Percentiles rank a stretch among this genome's conserved stretches.
Evolutionary conservation across 2,329 filamentous ascomycete species (phyloP).

Genomic region (Nannizziopsis arthrosporioides): DNA sequence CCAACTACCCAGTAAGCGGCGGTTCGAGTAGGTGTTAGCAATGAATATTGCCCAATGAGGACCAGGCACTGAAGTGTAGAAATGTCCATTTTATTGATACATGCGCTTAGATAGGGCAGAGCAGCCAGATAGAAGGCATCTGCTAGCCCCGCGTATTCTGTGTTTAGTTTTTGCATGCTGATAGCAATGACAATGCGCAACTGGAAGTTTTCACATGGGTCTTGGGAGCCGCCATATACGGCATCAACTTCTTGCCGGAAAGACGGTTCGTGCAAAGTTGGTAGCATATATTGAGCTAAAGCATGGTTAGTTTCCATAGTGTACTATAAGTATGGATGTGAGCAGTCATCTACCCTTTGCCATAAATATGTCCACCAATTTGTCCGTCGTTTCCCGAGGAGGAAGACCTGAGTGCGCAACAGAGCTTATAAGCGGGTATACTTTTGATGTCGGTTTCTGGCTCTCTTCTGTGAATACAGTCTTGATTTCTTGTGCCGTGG

Average conservation of each 20-base stretch:
- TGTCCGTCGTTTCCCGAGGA: conserved; percentile 59
- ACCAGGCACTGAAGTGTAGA: conserved; percentile 82
- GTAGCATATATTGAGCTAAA: conserved; percentile 75
- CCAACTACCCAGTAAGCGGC: conserved; percentile 91
- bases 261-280: conserved; percentile 70
- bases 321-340: background rate
- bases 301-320: conserved; percentile 15
- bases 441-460: conserved; percentile 57
- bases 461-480: conserved; percentile 57
- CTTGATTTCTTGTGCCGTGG: conserved; percentile 54
- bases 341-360: conserved; percentile 54
- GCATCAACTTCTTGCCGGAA: conserved; percentile 66
- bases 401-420: conserved; percentile 68
- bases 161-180: conserved; percentile 81
- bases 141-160: conserved; percentile 80
- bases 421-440: conserved; percentile 81
- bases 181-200: conserved; percentile 88
- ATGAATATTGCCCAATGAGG: conserved; percentile 79
- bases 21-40: conserved; percentile 81
- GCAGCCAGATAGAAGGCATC: conserved; percentile 92
- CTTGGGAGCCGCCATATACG: conserved; percentile 63
- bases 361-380: conserved; percentile 72
- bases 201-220: conserved; percentile 78
- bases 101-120: conserved; percentile 68
- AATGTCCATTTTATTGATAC: conserved; percentile 78